These are phyloP conservation scores for Phoma sp. DNA, from an alignment of 2,329 filamentous ascomycete genomes.

Conservation along the genomic window DNA sequence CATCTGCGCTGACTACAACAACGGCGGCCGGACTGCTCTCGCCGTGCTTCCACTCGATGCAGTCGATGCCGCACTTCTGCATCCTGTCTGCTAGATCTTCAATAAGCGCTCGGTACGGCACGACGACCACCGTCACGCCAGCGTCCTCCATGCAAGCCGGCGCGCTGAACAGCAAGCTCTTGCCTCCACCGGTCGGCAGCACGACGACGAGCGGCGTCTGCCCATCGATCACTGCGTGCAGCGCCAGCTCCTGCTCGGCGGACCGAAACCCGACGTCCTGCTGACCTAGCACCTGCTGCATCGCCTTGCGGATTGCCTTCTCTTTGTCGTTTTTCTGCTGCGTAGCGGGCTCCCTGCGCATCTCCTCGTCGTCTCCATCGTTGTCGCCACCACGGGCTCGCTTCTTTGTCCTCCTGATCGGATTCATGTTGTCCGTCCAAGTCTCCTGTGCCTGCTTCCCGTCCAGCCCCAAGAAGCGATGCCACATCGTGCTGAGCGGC, in stretches of 20 bases:
- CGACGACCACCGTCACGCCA: slow-evolving; percentile 25
- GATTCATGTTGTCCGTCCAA: background rate
- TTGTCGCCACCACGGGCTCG: too few species aligned
- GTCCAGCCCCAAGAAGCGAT: slow-evolving; percentile 1
- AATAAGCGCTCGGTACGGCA: slow-evolving; percentile 26
- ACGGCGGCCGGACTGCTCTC: slow-evolving; percentile 20
- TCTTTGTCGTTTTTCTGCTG: background rate
- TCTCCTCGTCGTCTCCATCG: too few species aligned
- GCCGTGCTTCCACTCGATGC: slow-evolving; percentile 11
- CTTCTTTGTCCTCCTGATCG: background rate
- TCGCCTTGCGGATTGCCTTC: background rate
- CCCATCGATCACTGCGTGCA: slow-evolving; percentile 20
- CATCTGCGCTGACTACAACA: slow-evolving; percentile 22
- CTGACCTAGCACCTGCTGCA: slow-evolving; percentile 12
- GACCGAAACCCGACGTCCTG: slow-evolving; percentile 16
- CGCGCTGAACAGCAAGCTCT: slow-evolving; percentile 34
- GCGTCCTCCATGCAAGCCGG: slow-evolving; percentile 5
- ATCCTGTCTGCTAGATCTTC: slow-evolving; percentile 16
- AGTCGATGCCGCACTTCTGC: background rate
- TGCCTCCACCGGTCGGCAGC: slow-evolving; percentile 26
- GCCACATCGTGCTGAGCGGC: background rate
- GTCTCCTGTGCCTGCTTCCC: background rate
- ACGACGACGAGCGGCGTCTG: slow-evolving; percentile 27
- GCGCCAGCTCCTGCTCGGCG: slow-evolving; percentile 18
- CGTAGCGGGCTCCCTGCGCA: too few species aligned